Percentiles rank a stretch among this genome's conserved stretches.
Evolutionary conservation across 2,329 filamentous ascomycete genomes (phyloP).

Genomic region (Hypomyces perniciosus): DNA sequence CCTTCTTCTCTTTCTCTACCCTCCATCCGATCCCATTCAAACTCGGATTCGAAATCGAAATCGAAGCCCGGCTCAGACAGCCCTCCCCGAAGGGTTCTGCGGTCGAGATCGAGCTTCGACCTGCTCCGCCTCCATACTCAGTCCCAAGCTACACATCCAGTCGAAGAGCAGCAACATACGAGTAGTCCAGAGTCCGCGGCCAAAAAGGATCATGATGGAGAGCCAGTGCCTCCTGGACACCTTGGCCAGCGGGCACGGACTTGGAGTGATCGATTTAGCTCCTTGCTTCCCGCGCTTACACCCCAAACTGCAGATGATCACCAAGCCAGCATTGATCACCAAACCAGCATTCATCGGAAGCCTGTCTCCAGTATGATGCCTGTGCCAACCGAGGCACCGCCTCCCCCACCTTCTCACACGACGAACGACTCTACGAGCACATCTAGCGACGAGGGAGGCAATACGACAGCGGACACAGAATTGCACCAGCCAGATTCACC

Average conservation of each 20-base stretch:
- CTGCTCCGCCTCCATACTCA: conserved; percentile 13
- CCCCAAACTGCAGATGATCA: conserved; percentile 25
- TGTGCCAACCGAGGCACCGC: conserved; percentile 18
- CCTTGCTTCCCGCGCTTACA: conserved; percentile 34
- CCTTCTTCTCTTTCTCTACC: conserved; percentile 32
- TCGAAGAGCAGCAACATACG: conserved; percentile 5
- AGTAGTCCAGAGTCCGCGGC: conserved; percentile 2
- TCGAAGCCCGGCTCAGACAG: conserved; percentile 8
- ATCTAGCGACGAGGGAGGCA: neutral
- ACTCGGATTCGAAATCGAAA: conserved; percentile 20
- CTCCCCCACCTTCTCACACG: conserved; percentile 14
- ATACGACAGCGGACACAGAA: neutral
- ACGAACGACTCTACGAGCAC: conserved; percentile 4
- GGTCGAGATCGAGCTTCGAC: conserved; percentile 18
- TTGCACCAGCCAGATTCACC: conserved; percentile 4
- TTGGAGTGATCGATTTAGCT: conserved; percentile 32
- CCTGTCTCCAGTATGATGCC: conserved; percentile 14
- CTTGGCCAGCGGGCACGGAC: conserved; percentile 28
- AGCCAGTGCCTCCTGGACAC: conserved; percentile 17
- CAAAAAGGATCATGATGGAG: conserved; percentile 11
- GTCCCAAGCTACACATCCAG: conserved; percentile 12
- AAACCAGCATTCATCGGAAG: conserved; percentile 21
- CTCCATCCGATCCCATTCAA: conserved; percentile 24
- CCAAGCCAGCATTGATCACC: conserved; percentile 16
- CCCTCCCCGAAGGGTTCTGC: conserved; percentile 18